Conservation (phyloP, 2,329 filamentous ascomycete species). For the Epichloe elymi region DNA sequence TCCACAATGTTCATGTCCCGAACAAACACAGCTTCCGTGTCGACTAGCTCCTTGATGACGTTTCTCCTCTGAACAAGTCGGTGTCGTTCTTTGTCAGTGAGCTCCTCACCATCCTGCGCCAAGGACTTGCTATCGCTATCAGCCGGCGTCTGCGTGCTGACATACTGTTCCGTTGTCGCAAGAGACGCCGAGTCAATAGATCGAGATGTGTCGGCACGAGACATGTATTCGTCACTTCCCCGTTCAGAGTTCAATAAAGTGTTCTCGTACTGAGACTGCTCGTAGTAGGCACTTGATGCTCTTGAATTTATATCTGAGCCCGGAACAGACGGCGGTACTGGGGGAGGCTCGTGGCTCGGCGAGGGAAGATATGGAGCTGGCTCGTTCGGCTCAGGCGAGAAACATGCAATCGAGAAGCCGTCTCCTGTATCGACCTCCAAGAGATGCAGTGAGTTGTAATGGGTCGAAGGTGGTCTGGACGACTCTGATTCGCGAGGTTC, state of each 20-base stretch:
- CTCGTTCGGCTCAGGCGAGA: slow-evolving; percentile 20
- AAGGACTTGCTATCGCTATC: slow-evolving; percentile 25
- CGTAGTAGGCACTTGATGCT: slow-evolving; percentile 27
- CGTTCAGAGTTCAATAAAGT: slow-evolving; percentile 31
- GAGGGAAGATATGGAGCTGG: slow-evolving; percentile 21
- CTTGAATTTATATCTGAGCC: slow-evolving; percentile 25
- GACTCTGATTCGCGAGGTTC: slow-evolving; percentile 14
- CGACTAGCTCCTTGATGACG: slow-evolving; percentile 80
- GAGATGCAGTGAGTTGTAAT: slow-evolving; percentile 26
- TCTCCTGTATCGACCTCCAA: slow-evolving; percentile 38
- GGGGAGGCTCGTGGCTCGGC: slow-evolving; percentile 40
- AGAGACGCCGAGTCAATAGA: slow-evolving; percentile 35
- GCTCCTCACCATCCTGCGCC: slow-evolving; percentile 25
- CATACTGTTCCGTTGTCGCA: slow-evolving; percentile 27
- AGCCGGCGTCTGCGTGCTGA: slow-evolving; percentile 21
- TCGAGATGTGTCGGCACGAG: slow-evolving; percentile 29
- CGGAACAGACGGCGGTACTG: slow-evolving; percentile 27
- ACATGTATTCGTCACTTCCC: slow-evolving; percentile 32
- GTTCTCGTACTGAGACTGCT: slow-evolving; percentile 24
- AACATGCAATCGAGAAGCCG: slow-evolving; percentile 36
- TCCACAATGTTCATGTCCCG: slow-evolving; percentile 95
- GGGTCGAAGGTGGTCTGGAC: slow-evolving; percentile 14
- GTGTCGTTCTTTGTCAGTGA: slow-evolving; percentile 45
- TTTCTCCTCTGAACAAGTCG: slow-evolving; percentile 70
- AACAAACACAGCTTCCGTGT: slow-evolving; percentile 84